phyloP scores from a whole-genome alignment of 768 basidiomycete genomes.

The Hortiboletus flavorubellus region DNA sequence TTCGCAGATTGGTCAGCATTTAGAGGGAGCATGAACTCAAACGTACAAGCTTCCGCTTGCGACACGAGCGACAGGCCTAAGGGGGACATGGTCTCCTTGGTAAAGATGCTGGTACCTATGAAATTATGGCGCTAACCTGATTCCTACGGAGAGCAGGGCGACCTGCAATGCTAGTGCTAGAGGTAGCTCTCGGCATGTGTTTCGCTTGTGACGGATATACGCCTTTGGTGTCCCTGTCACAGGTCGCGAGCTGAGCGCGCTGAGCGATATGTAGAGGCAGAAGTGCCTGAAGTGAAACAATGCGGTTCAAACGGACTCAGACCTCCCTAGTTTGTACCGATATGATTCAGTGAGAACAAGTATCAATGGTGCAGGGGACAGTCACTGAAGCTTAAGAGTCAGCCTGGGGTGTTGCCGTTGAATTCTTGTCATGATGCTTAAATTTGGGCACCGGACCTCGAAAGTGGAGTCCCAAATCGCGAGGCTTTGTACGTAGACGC shows the following conservation, averaged over 20 bases:
- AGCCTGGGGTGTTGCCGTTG: neutral
- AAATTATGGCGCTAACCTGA: constrained; percentile 45
- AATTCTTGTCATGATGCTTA: constrained; percentile 13
- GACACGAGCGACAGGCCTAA: constrained; percentile 78
- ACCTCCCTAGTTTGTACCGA: neutral
- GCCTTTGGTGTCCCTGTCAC: constrained; percentile 1
- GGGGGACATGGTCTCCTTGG: neutral
- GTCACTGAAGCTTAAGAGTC: neutral
- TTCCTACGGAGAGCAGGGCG: constrained; percentile 75
- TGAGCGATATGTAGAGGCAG: neutral
- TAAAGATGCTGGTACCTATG: constrained; percentile 9
- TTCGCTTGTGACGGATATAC: neutral
- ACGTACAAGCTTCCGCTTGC: constrained; percentile 79
- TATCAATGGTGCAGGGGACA: neutral
- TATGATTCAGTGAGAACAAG: neutral
- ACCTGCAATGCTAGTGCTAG: constrained; percentile 32
- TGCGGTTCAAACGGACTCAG: neutral
- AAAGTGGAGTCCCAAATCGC: constrained; percentile 13
- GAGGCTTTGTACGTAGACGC: constrained; percentile 4
- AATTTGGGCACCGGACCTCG: constrained; percentile 17
- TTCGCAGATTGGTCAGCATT: constrained; percentile 8
- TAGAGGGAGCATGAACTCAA: neutral
- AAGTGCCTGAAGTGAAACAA: neutral
- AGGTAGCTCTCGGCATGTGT: constrained; percentile 65
- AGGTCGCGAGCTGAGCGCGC: neutral